Conservation (phyloP, 306 rosid species). For the Herpetospermum pedunculosum region DNA sequence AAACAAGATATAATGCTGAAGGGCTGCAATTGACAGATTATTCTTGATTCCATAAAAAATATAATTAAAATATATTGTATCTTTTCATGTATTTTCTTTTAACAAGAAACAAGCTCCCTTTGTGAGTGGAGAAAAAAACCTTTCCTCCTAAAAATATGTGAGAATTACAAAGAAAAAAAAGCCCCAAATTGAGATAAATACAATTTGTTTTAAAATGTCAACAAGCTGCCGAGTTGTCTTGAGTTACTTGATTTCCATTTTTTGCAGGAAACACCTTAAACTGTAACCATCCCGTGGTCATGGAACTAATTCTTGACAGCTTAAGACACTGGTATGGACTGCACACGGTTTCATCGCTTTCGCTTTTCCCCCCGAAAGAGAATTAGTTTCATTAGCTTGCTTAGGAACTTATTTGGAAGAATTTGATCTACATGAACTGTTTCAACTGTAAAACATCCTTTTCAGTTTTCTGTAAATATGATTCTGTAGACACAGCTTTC, state of each 20-base stretch:
- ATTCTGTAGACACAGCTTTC: background rate
- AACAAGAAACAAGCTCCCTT: background rate
- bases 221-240: background rate
- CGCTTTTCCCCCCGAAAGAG: background rate
- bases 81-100: background rate
- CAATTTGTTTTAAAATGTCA: background rate
- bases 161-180: background rate
- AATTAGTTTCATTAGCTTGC: background rate
- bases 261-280: conserved; percentile 82
- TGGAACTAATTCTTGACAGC: conserved; percentile 89
- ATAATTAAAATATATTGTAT: background rate
- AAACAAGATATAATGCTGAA: background rate
- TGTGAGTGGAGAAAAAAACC: background rate
- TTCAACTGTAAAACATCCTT: background rate
- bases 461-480: background rate
- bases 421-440: background rate
- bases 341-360: background rate
- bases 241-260: background rate
- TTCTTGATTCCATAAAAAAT: background rate
- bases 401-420: background rate
- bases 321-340: conserved; percentile 80
- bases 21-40: background rate
- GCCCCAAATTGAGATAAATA: background rate
- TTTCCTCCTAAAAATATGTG: background rate
- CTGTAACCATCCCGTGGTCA: conserved; percentile 90